phyloP scores from a whole-genome alignment of 306 rosid genomes.

The Castanea crenata region DNA sequence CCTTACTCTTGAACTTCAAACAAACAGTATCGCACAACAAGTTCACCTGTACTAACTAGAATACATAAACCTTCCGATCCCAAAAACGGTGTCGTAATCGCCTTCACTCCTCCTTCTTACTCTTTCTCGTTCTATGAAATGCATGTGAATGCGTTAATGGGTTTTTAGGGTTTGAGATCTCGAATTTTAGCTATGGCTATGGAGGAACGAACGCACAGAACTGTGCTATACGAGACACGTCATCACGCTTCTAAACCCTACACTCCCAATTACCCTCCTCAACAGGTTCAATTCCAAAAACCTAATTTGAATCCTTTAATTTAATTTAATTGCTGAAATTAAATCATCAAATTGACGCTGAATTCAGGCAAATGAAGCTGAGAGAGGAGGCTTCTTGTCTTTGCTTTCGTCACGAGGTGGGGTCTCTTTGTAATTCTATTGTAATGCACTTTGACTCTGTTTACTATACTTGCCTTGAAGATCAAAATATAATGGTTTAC shows the following conservation, averaged over 20 bases:
- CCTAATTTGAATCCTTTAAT: background rate
- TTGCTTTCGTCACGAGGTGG: constrained; percentile 73
- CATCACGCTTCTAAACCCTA: constrained; percentile 61
- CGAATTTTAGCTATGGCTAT: constrained; percentile 17
- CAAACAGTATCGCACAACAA: no score
- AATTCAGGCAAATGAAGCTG: constrained; percentile 49
- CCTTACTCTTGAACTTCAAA: no score
- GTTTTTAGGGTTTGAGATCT: constrained; percentile 34
- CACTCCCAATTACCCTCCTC: constrained; percentile 59
- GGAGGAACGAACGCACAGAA: constrained; percentile 37
- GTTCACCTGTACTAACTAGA: no score
- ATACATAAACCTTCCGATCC: no score
- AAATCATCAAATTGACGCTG: background rate
- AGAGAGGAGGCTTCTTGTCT: constrained; percentile 45
- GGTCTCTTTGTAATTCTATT: constrained; percentile 38
- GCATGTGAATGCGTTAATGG: constrained; percentile 33
- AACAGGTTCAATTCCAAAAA: constrained; percentile 24
- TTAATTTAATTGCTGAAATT: background rate
- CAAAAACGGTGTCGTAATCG: background rate
- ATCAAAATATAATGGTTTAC: background rate
- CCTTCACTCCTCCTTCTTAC: background rate
- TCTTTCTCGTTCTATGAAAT: background rate
- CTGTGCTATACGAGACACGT: constrained; percentile 69
- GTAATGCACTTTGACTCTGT: background rate
- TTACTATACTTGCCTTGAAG: background rate